Evolutionary conservation across 1,139 yeast species (phyloP), one percentile per base, ranked within the genome.

Genomic region (Schizosaccharomyces versatilis): DNA sequence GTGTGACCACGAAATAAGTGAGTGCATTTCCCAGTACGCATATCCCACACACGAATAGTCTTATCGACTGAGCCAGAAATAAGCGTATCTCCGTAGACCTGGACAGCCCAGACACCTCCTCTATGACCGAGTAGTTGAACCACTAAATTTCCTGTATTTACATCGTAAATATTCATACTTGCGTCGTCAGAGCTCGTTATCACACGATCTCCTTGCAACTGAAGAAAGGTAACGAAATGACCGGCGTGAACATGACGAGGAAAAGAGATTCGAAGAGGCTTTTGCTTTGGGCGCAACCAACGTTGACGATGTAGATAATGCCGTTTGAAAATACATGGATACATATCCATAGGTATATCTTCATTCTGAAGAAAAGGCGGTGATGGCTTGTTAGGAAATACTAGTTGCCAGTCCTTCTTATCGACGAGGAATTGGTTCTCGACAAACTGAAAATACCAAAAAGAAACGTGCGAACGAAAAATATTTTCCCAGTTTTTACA

Each of bases 51-150:
- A 57, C 97, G 73, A 6, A 88, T 94, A 0, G 94, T 80, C 61
- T 95, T 75, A 68, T 86, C 97, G 0, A 95, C 85, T 1, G 94
- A 81, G 0, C 95, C 97, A 59, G 90, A 81, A 0, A 86, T 93
- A 47, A 86, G 69, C 1, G 84, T 81, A 57, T 68, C 69, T 12
- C 84, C 84, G 55, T 77, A 77, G 65, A 86, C 88, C 66, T 90
- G 86, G 65, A 90, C 72, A 0, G 98, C 97, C 98, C 98, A 90
- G 8, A 90, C 98, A 38, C 98, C 98, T 53, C 97, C 97, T 57
- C 83, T 94, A 64, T 90, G 98, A 12, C 96, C 97, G 55, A 74
- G 73, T 54, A 90, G 71, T 36, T 66, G 63, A 38, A 62, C 62
- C 15, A 53, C 57, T 36, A 58, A 3, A 76, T 77, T 71, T 5